These are phyloP conservation scores for Hyaloscypha bicolor DNA, from an alignment of 495 filamentous ascomycete genomes.

Conservation along the genomic window DNA sequence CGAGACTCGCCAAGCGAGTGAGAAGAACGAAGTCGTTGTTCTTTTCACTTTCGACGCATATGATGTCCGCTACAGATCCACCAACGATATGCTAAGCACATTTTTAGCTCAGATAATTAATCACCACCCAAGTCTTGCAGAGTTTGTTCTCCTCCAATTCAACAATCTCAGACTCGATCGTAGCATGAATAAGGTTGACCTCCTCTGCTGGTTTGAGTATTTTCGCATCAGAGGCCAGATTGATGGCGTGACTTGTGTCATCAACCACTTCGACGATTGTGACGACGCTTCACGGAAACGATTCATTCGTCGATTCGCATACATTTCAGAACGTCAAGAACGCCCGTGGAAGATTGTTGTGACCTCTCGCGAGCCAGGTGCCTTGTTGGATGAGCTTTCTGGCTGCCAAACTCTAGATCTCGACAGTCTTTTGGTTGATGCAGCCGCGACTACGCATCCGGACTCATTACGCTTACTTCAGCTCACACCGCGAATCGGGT, in stretches of 20 bases:
- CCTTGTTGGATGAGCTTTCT: slow-evolving; percentile 3
- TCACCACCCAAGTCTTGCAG: slow-evolving; percentile 4
- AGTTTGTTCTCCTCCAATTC: slow-evolving; percentile 5
- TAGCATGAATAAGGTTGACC: slow-evolving; percentile 28
- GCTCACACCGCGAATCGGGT: not conserved
- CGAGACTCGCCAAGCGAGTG: not conserved
- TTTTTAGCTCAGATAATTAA: slow-evolving; percentile 3
- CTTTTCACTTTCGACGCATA: slow-evolving; percentile 3
- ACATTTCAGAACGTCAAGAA: slow-evolving; percentile 9
- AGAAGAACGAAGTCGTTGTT: slow-evolving; percentile 1
- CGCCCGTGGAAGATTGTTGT: slow-evolving; percentile 20
- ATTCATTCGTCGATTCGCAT: slow-evolving; percentile 14
- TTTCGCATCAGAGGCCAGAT: slow-evolving; percentile 16
- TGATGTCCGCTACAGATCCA: slow-evolving; percentile 4
- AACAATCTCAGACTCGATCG: slow-evolving; percentile 1
- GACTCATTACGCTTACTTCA: slow-evolving; percentile 4
- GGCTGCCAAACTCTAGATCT: slow-evolving; percentile 1
- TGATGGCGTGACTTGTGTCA: slow-evolving; percentile 16
- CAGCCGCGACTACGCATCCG: not conserved
- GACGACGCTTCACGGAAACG: slow-evolving; percentile 6
- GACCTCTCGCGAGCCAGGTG: slow-evolving; percentile 9
- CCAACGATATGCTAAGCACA: not conserved
- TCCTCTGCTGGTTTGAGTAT: slow-evolving; percentile 25
- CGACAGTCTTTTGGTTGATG: not conserved
- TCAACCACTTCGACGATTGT: slow-evolving; percentile 30